These are phyloP conservation scores for Letharia columbiana DNA, from an alignment of 495 filamentous ascomycete genomes.

Conservation along the genomic window DNA sequence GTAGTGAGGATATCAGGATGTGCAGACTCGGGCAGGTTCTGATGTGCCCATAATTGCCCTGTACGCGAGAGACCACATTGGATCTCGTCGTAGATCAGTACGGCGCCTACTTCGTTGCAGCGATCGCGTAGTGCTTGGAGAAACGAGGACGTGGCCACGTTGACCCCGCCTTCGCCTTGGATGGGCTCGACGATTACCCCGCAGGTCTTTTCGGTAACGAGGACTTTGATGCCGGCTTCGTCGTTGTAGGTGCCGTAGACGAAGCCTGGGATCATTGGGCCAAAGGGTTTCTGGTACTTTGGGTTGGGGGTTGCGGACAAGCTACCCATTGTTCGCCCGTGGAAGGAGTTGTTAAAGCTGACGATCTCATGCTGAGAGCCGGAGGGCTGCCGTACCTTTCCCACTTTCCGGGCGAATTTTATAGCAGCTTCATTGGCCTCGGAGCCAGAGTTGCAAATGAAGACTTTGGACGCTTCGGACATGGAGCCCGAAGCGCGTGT, in stretches of 20 bases:
- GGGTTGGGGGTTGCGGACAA: slow-evolving; percentile 94
- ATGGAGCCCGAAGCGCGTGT: slow-evolving; percentile 70
- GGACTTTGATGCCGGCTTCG: slow-evolving; percentile 51
- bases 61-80: slow-evolving; percentile 88
- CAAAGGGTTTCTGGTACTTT: slow-evolving; percentile 92
- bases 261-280: slow-evolving; percentile 93
- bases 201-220: slow-evolving; percentile 79
- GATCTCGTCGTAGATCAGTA: slow-evolving; percentile 93
- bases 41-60: slow-evolving; percentile 82
- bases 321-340: slow-evolving; percentile 90
- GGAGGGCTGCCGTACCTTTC: slow-evolving; percentile 59
- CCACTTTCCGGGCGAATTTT: slow-evolving; percentile 90
- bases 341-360: slow-evolving; percentile 85
- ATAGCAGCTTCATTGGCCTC: slow-evolving; percentile 98
- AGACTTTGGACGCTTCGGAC: slow-evolving; percentile 70
- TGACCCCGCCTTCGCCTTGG: slow-evolving; percentile 92
- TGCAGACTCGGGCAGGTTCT: slow-evolving; percentile 56
- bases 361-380: slow-evolving; percentile 76
- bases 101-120: slow-evolving; percentile 79
- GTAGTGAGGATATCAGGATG: slow-evolving; percentile 92
- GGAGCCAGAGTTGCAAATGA: slow-evolving; percentile 88
- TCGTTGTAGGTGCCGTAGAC: slow-evolving; percentile 81
- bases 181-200: slow-evolving; percentile 97
- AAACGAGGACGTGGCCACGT: slow-evolving; percentile 74
- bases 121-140: slow-evolving; percentile 64